These are phyloP conservation scores for Eugenia klotzschiana DNA, from an alignment of 441 rosid genomes.

Conservation along the genomic window DNA sequence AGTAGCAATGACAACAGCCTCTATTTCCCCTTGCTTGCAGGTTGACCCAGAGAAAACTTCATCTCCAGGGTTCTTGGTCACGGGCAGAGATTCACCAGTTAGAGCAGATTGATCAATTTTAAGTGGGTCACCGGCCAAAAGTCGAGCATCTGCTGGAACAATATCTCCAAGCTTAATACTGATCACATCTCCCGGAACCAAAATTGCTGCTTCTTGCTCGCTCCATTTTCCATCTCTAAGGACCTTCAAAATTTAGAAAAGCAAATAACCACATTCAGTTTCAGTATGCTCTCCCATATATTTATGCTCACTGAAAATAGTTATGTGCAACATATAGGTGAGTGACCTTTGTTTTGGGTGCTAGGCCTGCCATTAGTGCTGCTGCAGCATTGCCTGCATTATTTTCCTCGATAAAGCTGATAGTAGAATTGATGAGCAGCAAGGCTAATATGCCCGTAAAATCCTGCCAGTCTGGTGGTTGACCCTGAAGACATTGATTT, in stretches of 20 bases:
- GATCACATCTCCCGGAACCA: conserved; percentile 57
- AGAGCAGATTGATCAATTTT: conserved; percentile 61
- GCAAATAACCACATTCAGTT: neutral
- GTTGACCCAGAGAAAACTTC: conserved; percentile 59
- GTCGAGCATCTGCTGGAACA: conserved; percentile 63
- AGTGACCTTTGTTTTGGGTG: conserved; percentile 51
- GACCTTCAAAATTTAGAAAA: conserved; percentile 18
- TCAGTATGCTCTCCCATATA: neutral
- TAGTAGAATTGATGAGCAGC: conserved; percentile 55
- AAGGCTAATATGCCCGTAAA: conserved; percentile 44
- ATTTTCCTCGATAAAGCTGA: conserved; percentile 63
- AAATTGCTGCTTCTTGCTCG: conserved; percentile 58
- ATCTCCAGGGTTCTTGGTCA: conserved; percentile 35
- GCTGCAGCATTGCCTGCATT: conserved; percentile 74
- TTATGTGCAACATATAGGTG: neutral
- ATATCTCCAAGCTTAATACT: conserved; percentile 63
- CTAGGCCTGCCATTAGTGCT: conserved; percentile 69
- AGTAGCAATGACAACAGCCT: conserved; percentile 60
- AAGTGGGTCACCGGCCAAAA: conserved; percentile 53
- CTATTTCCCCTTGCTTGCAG: conserved; percentile 65
- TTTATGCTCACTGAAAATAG: neutral
- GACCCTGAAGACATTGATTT: conserved; percentile 23
- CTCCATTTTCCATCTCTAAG: conserved; percentile 49
- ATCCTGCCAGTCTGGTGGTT: conserved; percentile 77
- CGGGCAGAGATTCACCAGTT: conserved; percentile 62